Base-by-base conservation (phyloP, 805 yeast genomes). In the Suhomyces sp. region DNA sequence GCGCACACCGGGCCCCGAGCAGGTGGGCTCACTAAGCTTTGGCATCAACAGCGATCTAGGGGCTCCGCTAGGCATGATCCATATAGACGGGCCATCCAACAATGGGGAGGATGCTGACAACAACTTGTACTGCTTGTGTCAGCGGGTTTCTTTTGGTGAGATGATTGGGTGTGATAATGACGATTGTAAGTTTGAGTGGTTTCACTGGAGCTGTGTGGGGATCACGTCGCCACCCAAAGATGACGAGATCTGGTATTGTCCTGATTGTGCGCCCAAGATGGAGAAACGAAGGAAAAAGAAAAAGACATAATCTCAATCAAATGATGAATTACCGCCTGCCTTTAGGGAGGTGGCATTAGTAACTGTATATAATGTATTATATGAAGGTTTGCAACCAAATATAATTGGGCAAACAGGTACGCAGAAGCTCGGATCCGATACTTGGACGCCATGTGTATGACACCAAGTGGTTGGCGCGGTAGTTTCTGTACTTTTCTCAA, bases 141-240 rank as follows among this genome's bases (percentile, higher is more conserved):
- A 90, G 64, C 90, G 92, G 59, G 96, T 88, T 0, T 91, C 97
- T 0, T 89, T 86, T 69, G 99, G 99, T 21, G 89, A 86, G 61
- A 93, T 93, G 99, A 89, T 93, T 58, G 97, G 94, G 0, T 93
- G 99, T 71, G 99, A 93, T 65, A 88, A 90, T 56, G 87, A 86
- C 21, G 84, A 86, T 60, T 94, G 99, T 74, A 82, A 84, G 63
- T 84, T 78, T 57, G 97, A 90, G 66, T 93, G 98, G 98, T 93
- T 93, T 72, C 99, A 94, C 69, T 93, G 92, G 78, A 86, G 85
- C 51, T 94, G 99, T 75, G 97, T 93, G 41, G 96, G 96, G 1
- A 74, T 93, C 53, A 85, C 84, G 17, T 85, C 84, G 48, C 97
- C 96, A 4, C 98, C 98, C 2, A 83, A 84, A 62, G 96, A 94